Base-by-base conservation (phyloP, 257 asterid genomes). In the Lithospermum erythrorhizon region DNA sequence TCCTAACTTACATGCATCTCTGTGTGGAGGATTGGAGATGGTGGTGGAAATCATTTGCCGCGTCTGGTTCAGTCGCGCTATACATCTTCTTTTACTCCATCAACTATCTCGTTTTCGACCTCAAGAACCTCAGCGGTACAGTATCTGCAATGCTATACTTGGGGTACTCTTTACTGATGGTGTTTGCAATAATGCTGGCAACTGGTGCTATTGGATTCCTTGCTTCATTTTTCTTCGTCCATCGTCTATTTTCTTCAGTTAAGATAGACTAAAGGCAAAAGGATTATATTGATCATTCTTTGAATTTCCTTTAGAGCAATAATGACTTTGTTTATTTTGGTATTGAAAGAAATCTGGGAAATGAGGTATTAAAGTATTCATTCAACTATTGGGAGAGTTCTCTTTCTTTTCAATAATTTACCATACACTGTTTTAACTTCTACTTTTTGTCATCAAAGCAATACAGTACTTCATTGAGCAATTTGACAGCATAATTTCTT, bases 1-100 rank as follows among this genome's bases (percentile, higher is more conserved):
- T 89, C 60, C 76, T 89, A 56, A 88, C 96, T 6, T 88, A 86
- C 78, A 86, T 86, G 95, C 95, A 89, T 71, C 87, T 89, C 15
- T 86, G 94, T 25, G 94, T 83, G 6, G 96, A 89, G 83, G 96
- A 89, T 27, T 89, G 95, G 95, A 81, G 74, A 93, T 89, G 96
- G 96, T 89, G 96, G 96, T 89, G 96, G 96, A 89, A 89, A 73
- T 82, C 95, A 6, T 86, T 83, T 76, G 86, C 70, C 15, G 94
- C 95, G 55, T 83, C 95, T 0, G 90, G 95, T 27, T 89, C 95
- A 14, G 96, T 89, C 21, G 87, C 95, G 1, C 71, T 89, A 0
- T 89, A 86, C 18, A 90, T 89, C 32, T 89, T 83, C 81, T 51
- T 86, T 55, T 89, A 86, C 79, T 89, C 94, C 66, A 75, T 86